A percentile compares a stretch with the other conserved stretches of the same genome.
Evolutionary conservation across 371 early-diverging fungal species (phyloP).

Genomic region (Haplosporangium sp.): DNA sequence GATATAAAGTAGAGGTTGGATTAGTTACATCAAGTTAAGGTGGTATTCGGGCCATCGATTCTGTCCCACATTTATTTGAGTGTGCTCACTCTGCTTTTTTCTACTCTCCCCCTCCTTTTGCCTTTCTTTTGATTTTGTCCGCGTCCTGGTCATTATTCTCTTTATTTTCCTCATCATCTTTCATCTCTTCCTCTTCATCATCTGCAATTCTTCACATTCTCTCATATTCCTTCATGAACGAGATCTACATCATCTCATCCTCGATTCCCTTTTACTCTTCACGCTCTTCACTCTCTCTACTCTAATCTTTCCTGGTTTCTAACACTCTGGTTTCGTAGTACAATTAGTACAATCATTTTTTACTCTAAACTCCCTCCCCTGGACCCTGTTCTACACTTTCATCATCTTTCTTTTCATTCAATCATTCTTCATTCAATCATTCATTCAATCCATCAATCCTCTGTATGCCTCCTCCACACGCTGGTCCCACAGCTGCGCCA

Average conservation of each 20-base stretch:
- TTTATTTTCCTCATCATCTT: background rate
- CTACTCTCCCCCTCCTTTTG: no score
- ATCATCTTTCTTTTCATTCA: background rate
- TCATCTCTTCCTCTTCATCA: background rate
- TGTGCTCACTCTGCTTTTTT: background rate
- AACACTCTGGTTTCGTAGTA: background rate
- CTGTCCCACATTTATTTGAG: no score
- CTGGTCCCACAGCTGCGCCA: conserved; percentile 28
- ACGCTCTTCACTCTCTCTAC: background rate
- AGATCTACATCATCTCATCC: background rate
- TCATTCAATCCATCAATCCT: background rate
- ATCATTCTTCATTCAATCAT: no score
- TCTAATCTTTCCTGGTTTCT: background rate
- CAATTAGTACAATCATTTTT: background rate
- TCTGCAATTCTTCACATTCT: background rate
- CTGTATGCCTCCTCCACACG: conserved; percentile 30
- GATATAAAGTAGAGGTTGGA: no score
- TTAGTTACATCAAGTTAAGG: no score
- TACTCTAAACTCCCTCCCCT: background rate
- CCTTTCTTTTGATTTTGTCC: background rate
- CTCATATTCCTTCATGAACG: background rate
- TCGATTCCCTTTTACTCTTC: background rate
- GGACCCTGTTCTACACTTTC: background rate
- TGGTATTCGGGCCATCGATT: no score
- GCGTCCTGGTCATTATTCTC: background rate